Conservation (phyloP, 164 flowering plant species). For the Magnolia changhungtana region DNA sequence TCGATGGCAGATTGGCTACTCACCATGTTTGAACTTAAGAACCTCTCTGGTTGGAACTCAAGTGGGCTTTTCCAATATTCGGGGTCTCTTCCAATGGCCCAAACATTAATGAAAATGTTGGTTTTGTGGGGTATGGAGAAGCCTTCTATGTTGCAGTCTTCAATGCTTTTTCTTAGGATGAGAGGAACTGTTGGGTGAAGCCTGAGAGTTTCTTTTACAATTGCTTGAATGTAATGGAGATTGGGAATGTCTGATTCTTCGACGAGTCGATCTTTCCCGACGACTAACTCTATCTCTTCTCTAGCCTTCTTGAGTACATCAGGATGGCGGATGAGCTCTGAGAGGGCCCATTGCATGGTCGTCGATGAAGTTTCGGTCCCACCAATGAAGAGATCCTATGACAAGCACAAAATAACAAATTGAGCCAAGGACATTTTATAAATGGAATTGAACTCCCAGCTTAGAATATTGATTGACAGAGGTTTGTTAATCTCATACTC, state of each 20-base stretch:
- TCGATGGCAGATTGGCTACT: slow-evolving; percentile 5
- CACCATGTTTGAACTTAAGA: background rate
- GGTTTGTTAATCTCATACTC: too few relatives aligned
- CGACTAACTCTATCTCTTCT: slow-evolving; percentile 3
- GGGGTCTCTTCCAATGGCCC: slow-evolving; percentile 14
- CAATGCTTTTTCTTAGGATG: background rate
- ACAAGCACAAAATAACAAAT: background rate
- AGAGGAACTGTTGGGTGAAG: slow-evolving; percentile 9
- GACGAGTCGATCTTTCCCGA: background rate
- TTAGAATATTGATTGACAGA: too few relatives aligned
- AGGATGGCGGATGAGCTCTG: slow-evolving; percentile 13
- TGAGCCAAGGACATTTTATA: too few relatives aligned
- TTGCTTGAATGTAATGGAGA: slow-evolving; percentile 10
- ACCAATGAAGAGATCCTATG: slow-evolving; percentile 8
- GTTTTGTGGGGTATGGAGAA: background rate
- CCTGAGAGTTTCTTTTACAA: slow-evolving; percentile 6
- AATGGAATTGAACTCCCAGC: too few relatives aligned
- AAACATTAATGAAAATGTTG: slow-evolving; percentile 3
- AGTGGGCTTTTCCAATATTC: slow-evolving; percentile 3
- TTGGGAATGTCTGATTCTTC: slow-evolving; percentile 7
- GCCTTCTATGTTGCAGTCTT: slow-evolving; percentile 7
- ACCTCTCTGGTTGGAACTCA: slow-evolving; percentile 11
- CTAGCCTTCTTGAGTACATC: background rate
- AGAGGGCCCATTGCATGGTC: slow-evolving; percentile 11
- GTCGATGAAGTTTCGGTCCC: slow-evolving; percentile 6